phyloP scores from a whole-genome alignment of 2,329 filamentous ascomycete genomes.

The Emergomyces orientalis region DNA sequence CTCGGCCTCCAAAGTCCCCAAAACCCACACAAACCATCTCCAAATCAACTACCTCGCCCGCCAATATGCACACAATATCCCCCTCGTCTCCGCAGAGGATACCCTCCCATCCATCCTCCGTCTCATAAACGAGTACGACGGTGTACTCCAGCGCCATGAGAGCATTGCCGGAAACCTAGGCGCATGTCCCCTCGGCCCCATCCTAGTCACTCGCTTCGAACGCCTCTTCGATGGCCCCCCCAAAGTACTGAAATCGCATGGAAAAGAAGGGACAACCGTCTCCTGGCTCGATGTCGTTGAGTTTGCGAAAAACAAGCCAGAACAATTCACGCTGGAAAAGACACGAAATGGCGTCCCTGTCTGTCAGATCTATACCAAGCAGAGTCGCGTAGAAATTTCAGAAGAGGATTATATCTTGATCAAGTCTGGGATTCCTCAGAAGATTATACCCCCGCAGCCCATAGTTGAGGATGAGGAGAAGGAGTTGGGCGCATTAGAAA shows the following conservation, averaged over 20 bases:
- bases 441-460: conserved; percentile 69
- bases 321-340: conserved; percentile 65
- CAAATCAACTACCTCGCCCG: conserved; percentile 61
- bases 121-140: conserved; percentile 72
- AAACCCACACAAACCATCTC: conserved; percentile 49
- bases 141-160: conserved; percentile 73
- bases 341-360: conserved; percentile 59
- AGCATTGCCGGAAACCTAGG: conserved; percentile 78
- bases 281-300: conserved; percentile 81
- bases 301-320: conserved; percentile 70
- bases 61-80: conserved; percentile 52
- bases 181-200: conserved; percentile 70
- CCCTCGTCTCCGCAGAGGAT: conserved; percentile 55
- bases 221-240: conserved; percentile 76
- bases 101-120: conserved; percentile 64
- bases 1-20: conserved; percentile 43
- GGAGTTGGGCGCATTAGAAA: conserved; percentile 73
- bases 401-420: conserved; percentile 84
- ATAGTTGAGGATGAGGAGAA: conserved; percentile 80
- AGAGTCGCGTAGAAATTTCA: conserved; percentile 71
- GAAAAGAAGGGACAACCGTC: conserved; percentile 52
- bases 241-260: conserved; percentile 53
- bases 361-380: conserved; percentile 75
- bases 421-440: conserved; percentile 70
- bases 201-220: conserved; percentile 77